Conservation (phyloP, 2,329 filamentous ascomycete genomes). For the Lecanicillium sp. region DNA sequence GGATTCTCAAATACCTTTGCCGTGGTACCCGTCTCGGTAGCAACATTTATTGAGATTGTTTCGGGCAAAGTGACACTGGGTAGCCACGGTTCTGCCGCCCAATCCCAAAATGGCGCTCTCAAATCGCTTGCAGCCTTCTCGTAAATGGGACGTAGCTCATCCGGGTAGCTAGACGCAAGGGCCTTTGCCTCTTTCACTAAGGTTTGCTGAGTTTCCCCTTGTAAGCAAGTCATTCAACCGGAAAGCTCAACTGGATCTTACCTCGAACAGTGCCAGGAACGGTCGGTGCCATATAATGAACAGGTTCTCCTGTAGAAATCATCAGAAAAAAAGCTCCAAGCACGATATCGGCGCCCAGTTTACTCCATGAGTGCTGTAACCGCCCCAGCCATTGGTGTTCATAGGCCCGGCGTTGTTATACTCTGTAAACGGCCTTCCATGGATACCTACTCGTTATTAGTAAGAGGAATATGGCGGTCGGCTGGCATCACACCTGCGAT, state of each 20-base stretch:
- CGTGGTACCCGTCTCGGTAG: slow-evolving; percentile 27
- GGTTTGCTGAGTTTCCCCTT: slow-evolving; percentile 38
- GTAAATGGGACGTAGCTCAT: slow-evolving; percentile 30
- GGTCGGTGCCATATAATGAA: slow-evolving; percentile 52
- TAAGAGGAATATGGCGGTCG: neutral
- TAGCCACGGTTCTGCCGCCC: slow-evolving; percentile 37
- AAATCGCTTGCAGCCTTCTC: slow-evolving; percentile 38
- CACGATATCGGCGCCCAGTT: slow-evolving; percentile 13
- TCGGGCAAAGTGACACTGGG: slow-evolving; percentile 32
- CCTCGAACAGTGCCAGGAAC: slow-evolving; percentile 49
- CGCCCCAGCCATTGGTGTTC: slow-evolving; percentile 27
- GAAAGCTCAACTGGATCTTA: slow-evolving; percentile 22
- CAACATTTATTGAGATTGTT: slow-evolving; percentile 34
- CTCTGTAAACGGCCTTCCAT: slow-evolving; percentile 36
- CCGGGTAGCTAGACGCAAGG: slow-evolving; percentile 40
- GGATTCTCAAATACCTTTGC: slow-evolving; percentile 42
- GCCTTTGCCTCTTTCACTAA: slow-evolving; percentile 40
- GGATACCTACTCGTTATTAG: slow-evolving; percentile 28
- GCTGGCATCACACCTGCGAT: slow-evolving; percentile 34
- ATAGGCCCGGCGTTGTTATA: slow-evolving; percentile 35
- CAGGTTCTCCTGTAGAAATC: slow-evolving; percentile 38
- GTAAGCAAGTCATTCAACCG: neutral
- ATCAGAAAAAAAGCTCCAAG: too few relatives aligned
- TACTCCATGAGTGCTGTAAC: slow-evolving; percentile 45
- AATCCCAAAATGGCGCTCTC: slow-evolving; percentile 51